phyloP scores from a whole-genome alignment of 2,329 filamentous ascomycete genomes.

The Arthroderma sp. region DNA sequence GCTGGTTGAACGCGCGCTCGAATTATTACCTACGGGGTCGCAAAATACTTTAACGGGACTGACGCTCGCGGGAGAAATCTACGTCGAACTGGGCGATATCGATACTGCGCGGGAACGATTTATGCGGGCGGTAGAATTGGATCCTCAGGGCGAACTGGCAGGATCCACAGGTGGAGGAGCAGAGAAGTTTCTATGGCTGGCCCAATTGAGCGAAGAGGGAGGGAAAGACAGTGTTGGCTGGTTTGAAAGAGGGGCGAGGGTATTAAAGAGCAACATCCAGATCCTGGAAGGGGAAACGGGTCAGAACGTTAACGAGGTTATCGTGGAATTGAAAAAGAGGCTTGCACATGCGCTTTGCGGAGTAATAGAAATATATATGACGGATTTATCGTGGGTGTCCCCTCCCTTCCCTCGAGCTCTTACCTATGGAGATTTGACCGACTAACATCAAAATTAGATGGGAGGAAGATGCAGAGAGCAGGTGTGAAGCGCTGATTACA shows the following conservation, averaged over 20 bases:
- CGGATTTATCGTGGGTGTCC: conserved; percentile 62
- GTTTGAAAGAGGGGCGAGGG: conserved; percentile 53
- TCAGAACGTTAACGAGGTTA: conserved; percentile 24
- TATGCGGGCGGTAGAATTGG: conserved; percentile 56
- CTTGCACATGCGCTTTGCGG: conserved; percentile 86
- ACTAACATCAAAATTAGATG: conserved; percentile 29
- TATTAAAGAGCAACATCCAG: conserved; percentile 59
- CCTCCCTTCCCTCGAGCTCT: not conserved
- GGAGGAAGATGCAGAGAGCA: conserved; percentile 79
- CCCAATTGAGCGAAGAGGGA: conserved; percentile 63
- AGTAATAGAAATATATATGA: conserved; percentile 97
- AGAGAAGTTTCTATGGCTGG: conserved; percentile 90
- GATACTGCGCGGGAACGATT: conserved; percentile 63
- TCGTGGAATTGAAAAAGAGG: conserved; percentile 64
- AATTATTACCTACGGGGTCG: conserved; percentile 21
- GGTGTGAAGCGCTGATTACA: conserved; percentile 78
- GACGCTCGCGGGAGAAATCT: conserved; percentile 67
- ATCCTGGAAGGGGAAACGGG: conserved; percentile 40
- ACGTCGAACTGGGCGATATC: conserved; percentile 68
- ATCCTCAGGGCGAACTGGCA: conserved; percentile 58
- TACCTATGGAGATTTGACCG: not conserved
- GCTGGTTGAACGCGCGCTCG: conserved; percentile 41
- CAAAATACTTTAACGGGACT: conserved; percentile 43
- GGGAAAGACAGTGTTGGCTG: conserved; percentile 47
- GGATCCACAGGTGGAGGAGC: conserved; percentile 67